Evolutionary conservation across 2,329 filamentous ascomycete genomes (phyloP).

Genomic region (Aspergillus phoenicis): DNA sequence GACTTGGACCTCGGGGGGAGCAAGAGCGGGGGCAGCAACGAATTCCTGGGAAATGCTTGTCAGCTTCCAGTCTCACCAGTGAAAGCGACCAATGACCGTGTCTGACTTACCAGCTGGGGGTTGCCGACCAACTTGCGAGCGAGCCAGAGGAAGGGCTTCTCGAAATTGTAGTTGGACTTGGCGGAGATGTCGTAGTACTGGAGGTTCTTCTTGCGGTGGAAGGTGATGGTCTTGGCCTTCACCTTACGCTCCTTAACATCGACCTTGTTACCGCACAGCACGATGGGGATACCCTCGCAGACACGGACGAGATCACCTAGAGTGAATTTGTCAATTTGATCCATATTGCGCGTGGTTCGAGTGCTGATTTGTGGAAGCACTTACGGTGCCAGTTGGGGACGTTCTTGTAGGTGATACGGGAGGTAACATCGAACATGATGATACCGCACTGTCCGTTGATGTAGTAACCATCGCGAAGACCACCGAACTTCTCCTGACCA

Average conservation of each 20-base stretch:
- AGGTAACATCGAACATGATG: conserved; percentile 99
- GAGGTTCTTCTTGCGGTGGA: conserved; percentile 99
- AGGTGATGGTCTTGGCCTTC: conserved; percentile 99
- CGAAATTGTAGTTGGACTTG: conserved; percentile 99
- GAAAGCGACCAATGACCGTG: conserved; percentile 18
- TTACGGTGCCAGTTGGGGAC: conserved; percentile 99
- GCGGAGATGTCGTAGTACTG: conserved; percentile 99
- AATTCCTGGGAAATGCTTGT: conserved; percentile 70
- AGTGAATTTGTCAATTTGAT: conserved; percentile 15
- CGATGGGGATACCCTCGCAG: conserved; percentile 98
- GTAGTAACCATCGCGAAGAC: conserved; percentile 99
- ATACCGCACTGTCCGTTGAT: conserved; percentile 99
- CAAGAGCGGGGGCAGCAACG: conserved; percentile 90
- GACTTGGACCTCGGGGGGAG: conserved; percentile 88
- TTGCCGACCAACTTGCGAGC: conserved; percentile 98
- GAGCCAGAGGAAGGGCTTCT: conserved; percentile 99
- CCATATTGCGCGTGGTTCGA: not conserved
- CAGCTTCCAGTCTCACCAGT: conserved; percentile 14
- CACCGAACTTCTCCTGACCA: conserved; percentile 99
- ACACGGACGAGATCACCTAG: conserved; percentile 96
- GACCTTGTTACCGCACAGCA: conserved; percentile 98
- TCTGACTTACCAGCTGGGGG: conserved; percentile 70
- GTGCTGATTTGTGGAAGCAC: conserved; percentile 45
- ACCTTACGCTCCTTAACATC: conserved; percentile 99
- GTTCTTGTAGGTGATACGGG: conserved; percentile 99